These are phyloP conservation scores for Annona squamosa DNA, from an alignment of 164 flowering plant genomes.

Conservation along the genomic window DNA sequence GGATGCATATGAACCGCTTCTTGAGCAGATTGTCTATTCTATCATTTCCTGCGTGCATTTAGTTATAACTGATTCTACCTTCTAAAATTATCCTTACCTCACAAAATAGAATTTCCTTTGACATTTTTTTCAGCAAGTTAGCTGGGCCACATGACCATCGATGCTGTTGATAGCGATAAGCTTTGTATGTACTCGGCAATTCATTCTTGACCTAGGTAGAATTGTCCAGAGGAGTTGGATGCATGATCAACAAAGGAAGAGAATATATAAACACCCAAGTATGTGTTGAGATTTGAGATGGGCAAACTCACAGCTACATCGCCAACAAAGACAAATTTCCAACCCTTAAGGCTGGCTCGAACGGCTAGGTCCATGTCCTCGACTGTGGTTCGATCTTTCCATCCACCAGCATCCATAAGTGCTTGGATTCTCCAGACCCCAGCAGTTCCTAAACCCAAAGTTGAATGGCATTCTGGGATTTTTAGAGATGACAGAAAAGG, in stretches of 20 bases:
- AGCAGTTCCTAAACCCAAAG: constrained; percentile 48
- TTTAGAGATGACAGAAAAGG: neutral
- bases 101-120: constrained; percentile 39
- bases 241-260: neutral
- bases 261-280: neutral
- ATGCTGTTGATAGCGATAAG: constrained; percentile 70
- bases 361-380: constrained; percentile 84
- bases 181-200: constrained; percentile 71
- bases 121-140: constrained; percentile 66
- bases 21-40: too few relatives aligned
- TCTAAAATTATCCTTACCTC: constrained; percentile 23
- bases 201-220: constrained; percentile 56
- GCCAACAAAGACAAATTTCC: constrained; percentile 63
- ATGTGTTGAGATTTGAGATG: neutral
- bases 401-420: constrained; percentile 63
- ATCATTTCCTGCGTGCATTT: too few relatives aligned
- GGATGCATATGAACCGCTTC: too few relatives aligned
- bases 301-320: constrained; percentile 32
- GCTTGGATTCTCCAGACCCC: constrained; percentile 69
- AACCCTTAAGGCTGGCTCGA: constrained; percentile 64
- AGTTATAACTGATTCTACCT: too few relatives aligned
- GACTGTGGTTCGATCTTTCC: constrained; percentile 75
- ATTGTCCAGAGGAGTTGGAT: neutral
- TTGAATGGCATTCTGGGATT: neutral
- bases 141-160: constrained; percentile 92